Evolutionary conservation across 345 rosid genomes (phyloP).

Genomic region (Eucalyptus polyanthemos): DNA sequence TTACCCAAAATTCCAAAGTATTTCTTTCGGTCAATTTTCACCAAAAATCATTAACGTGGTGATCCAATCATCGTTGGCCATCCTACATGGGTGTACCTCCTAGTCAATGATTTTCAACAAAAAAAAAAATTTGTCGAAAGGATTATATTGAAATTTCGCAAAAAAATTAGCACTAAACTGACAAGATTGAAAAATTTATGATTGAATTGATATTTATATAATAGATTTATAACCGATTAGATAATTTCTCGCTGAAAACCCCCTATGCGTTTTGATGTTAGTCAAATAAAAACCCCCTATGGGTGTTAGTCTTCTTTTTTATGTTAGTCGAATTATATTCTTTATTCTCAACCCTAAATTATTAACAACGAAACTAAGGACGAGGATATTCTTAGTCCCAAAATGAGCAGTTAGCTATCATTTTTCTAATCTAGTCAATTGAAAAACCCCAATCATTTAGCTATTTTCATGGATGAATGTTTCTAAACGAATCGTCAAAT

Average conservation of each 20-base stretch:
- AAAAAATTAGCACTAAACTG: background rate
- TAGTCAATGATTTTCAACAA: background rate
- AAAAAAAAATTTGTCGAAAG: background rate
- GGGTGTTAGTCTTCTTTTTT: background rate
- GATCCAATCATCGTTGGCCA: background rate
- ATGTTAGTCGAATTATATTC: background rate
- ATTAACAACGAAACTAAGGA: background rate
- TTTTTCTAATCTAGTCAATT: background rate
- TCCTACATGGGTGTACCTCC: fast-evolving
- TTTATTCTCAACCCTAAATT: background rate
- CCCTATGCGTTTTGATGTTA: background rate
- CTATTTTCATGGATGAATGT: background rate
- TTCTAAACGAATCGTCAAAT: background rate
- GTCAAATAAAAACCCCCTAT: background rate
- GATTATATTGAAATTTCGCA: background rate
- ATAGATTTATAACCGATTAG: background rate
- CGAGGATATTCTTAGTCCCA: background rate
- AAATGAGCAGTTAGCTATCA: background rate
- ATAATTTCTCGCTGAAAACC: background rate
- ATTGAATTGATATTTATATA: background rate
- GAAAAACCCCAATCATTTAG: background rate
- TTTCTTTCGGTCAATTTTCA: background rate
- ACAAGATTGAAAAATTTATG: background rate
- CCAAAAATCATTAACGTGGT: fast-evolving
- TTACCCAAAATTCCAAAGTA: background rate